Conservation (phyloP, 2,329 filamentous ascomycete species). For the Cercospora sp. region DNA sequence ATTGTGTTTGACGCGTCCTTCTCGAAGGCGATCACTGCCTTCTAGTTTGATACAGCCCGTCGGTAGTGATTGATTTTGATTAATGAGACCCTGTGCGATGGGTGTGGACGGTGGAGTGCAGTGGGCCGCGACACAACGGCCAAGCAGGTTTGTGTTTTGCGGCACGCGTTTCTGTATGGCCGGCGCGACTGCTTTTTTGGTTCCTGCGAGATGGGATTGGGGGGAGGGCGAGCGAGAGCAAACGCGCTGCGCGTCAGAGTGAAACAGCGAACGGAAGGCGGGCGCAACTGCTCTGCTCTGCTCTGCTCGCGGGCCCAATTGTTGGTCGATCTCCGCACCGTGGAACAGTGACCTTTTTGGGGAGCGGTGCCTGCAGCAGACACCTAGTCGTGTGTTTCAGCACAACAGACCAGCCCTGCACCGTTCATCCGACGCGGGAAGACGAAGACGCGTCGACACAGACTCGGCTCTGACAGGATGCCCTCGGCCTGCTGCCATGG, state of each 20-base stretch:
- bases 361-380: slow-evolving; percentile 8
- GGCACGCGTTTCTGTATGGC: slow-evolving; percentile 1
- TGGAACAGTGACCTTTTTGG: slow-evolving; percentile 8
- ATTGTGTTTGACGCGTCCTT: slow-evolving; percentile 13
- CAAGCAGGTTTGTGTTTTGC: background rate
- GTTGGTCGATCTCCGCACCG: slow-evolving; percentile 9
- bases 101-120: background rate
- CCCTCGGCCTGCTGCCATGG: slow-evolving; percentile 12
- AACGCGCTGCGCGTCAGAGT: slow-evolving; percentile 13
- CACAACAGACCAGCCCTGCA: slow-evolving; percentile 13
- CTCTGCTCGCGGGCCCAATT: background rate
- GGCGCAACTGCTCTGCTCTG: background rate
- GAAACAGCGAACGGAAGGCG: slow-evolving; percentile 22
- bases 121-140: background rate
- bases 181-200: slow-evolving; percentile 2
- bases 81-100: slow-evolving; percentile 3
- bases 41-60: slow-evolving; percentile 11
- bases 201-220: background rate
- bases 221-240: background rate
- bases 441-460: slow-evolving; percentile 24
- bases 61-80: slow-evolving; percentile 8
- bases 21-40: slow-evolving; percentile 15
- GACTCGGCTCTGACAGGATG: slow-evolving; percentile 9
- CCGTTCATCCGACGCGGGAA: background rate
- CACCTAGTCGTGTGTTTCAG: slow-evolving; percentile 26